phyloP scores from a whole-genome alignment of 164 flowering plant species.

The Paratinospora sagittata region DNA sequence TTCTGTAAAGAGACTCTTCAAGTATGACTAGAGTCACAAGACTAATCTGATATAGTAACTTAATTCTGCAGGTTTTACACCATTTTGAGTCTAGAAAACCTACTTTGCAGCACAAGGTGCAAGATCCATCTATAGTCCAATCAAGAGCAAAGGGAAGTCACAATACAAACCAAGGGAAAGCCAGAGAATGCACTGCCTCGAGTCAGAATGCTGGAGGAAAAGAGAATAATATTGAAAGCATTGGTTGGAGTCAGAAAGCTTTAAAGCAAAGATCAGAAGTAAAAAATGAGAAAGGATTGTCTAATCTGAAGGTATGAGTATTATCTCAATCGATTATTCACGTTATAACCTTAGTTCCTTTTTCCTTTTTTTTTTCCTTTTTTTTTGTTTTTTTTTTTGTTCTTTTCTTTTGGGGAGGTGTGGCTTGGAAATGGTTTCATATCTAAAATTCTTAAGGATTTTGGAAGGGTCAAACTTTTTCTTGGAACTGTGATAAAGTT shows the following conservation, averaged over 20 bases:
- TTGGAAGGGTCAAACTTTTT: no score
- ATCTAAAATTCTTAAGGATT: not conserved
- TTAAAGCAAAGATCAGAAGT: conserved; percentile 7
- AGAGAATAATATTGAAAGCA: conserved; percentile 17
- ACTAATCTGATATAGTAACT: not conserved
- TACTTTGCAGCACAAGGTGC: conserved; percentile 15
- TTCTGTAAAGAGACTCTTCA: not conserved
- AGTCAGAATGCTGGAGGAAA: conserved; percentile 19
- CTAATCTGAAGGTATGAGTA: conserved; percentile 27
- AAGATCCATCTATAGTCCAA: conserved; percentile 15
- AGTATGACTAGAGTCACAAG: not conserved
- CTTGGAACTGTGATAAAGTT: no score
- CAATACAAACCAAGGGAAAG: conserved; percentile 36
- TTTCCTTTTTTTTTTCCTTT: no score
- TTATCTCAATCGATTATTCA: not conserved
- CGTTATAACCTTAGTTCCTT: not conserved
- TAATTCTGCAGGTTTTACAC: conserved; percentile 23
- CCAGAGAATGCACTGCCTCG: conserved; percentile 1
- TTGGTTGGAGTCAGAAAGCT: conserved; percentile 16
- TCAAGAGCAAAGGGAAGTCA: conserved; percentile 16
- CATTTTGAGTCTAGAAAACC: conserved; percentile 22
- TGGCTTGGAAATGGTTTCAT: not conserved
- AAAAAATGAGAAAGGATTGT: conserved; percentile 16
- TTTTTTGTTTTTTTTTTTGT: not conserved
- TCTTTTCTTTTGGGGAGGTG: not conserved